These are phyloP conservation scores for Chaetomium fimeti DNA, from an alignment of 495 filamentous ascomycete species.

Conservation along the genomic window DNA sequence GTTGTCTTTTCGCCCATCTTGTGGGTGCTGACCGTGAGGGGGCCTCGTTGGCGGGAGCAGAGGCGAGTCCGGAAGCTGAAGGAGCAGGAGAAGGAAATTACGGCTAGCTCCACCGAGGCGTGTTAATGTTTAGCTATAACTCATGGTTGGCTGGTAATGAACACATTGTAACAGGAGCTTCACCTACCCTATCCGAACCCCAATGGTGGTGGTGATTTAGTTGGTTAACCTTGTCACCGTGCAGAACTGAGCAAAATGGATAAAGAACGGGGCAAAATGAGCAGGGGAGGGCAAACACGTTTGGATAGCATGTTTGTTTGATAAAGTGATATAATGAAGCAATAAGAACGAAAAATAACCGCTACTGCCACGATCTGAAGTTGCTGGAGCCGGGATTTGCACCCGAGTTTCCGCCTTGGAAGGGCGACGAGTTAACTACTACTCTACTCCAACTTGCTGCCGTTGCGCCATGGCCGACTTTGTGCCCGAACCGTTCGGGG, in stretches of 20 bases:
- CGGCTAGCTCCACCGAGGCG: neutral
- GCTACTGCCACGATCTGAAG: neutral
- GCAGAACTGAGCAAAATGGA: too few species aligned
- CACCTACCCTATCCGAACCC: neutral
- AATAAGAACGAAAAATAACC: constrained; percentile 1
- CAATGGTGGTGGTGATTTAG: too few species aligned
- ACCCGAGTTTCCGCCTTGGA: constrained; percentile 34
- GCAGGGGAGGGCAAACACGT: neutral
- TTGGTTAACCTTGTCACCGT: neutral
- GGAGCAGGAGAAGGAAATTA: constrained; percentile 30
- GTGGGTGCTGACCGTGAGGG: constrained; percentile 40
- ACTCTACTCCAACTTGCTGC: constrained; percentile 28
- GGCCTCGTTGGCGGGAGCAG: constrained; percentile 46
- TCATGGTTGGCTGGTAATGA: too few species aligned
- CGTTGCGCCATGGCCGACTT: constrained; percentile 12
- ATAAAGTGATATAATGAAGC: neutral
- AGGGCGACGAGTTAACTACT: constrained; percentile 37
- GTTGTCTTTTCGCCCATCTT: constrained; percentile 40
- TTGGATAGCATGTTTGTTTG: neutral
- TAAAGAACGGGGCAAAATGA: neutral
- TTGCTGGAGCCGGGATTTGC: constrained; percentile 32
- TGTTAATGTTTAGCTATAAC: neutral
- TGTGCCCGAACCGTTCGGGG: neutral
- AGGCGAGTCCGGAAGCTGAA: constrained; percentile 32
- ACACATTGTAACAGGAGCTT: neutral